Base-by-base conservation (phyloP, 352 stramenopile genomes). In the Pythium rishiriense region DNA sequence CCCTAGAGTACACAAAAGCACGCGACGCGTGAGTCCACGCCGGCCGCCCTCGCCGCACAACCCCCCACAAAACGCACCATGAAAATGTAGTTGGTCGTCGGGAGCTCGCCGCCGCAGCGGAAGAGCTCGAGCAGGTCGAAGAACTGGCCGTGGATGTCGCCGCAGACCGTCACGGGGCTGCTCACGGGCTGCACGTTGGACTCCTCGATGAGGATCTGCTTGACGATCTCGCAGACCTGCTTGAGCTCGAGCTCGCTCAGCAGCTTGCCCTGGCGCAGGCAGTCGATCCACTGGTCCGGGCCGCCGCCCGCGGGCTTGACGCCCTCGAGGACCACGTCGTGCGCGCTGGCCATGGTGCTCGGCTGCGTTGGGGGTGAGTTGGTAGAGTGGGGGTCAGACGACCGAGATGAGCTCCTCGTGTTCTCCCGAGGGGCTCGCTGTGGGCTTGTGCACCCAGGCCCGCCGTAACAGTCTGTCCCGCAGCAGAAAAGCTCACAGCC, bases 31-130 rank as follows among this genome's bases (percentile, higher is more conserved):
- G 24, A 48, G 48, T 24, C 21, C n/a, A 6, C 39, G 39, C 14
- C 39, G 14, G n/a, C 15, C 7, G 17, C 7, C 10, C 7, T 15
- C 7, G 5, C 17, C 7, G 37, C 37, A 7, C 10, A 17, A 24
- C 2, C 19, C 39, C 33, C 7, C 33, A 39, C 33, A 39, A 14
- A 39, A n/a, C 15, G 19, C 19, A 46, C 39, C 39, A 99, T 94
- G 75, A 99, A 99, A 5, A 99, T 78, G 79, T 99, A 99, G 76
- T 99, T 99, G 62, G 97, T 99, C 71, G 99, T 95, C 0, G 97
- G 97, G 64, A 93, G 99, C 64, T 99, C 95, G 42, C 97, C 98
- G 22, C 97, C 98, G 17, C 99, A 95, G 62, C 98, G 98, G 82
- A 99, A 99, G 31, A 97, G 76, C 75, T 98, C 97, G 66, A 99